A percentile compares a stretch with the other conserved stretches of the same genome.
Evolutionary conservation across 208 protist species (phyloP).

Genomic region (Phytomonas francai): DNA sequence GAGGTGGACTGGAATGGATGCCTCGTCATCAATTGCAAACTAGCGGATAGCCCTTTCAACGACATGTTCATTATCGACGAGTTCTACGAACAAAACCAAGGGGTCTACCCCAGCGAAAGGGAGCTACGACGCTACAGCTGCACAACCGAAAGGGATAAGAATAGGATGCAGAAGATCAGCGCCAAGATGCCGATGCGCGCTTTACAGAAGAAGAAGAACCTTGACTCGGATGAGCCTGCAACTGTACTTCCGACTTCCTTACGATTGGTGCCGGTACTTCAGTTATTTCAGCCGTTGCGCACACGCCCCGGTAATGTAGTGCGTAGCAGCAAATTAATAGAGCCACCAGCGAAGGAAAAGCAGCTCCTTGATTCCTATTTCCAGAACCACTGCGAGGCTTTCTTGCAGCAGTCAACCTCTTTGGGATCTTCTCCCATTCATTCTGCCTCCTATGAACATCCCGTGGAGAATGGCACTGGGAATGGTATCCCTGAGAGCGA

Average conservation of each 20-base stretch:
- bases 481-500: slow-evolving; percentile 9
- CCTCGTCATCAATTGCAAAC: slow-evolving; percentile 61
- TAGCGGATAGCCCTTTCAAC: slow-evolving; percentile 73
- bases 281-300: slow-evolving; percentile 45
- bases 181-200: not conserved
- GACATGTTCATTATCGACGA: slow-evolving; percentile 86
- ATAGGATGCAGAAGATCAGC: not conserved
- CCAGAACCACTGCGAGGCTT: not conserved
- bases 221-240: not conserved
- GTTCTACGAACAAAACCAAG: slow-evolving; percentile 73
- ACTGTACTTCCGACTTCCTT: not conserved
- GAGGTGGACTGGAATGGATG: slow-evolving; percentile 77
- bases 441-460: not conserved
- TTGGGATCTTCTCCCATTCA: not conserved
- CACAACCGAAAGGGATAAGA: slow-evolving; percentile 1
- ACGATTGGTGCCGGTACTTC: slow-evolving; percentile 36
- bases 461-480: not conserved
- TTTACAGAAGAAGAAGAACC: not conserved
- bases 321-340: slow-evolving; percentile 35
- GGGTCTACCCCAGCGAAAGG: slow-evolving; percentile 49
- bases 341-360: slow-evolving; percentile 28
- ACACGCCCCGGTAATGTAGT: slow-evolving; percentile 48
- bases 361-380: slow-evolving; percentile 16
- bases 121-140: slow-evolving; percentile 15
- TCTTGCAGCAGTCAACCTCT: not conserved